Evolutionary conservation across 2,329 filamentous ascomycete genomes (phyloP), one percentile per base, ranked within the genome.

Genomic region (Pseudogymnoascus sp.): DNA sequence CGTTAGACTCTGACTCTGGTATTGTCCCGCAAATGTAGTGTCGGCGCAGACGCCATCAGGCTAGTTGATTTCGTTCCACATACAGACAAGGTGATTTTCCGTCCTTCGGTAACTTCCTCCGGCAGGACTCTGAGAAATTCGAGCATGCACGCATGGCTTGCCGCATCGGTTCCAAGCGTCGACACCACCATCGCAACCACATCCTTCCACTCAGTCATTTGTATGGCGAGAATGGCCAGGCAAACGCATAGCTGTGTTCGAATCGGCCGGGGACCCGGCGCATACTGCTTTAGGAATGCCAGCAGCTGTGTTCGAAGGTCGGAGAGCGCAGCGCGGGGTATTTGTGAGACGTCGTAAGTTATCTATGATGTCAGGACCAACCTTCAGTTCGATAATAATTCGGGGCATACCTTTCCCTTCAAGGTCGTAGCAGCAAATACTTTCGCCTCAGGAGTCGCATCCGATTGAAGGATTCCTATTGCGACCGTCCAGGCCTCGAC

Each of bases 71-170:
- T 81, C 80, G 81, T 81, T 89, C 87, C 84, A 93, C 92, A 81
- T 95, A 96, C 93, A 86, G 92, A 93, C 80, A 99, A 85, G 83
- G 92, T 96, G 84, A 99, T 97, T 82, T 98, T 99, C 79, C 95
- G 92, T 80, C 95, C 95, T 83, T 99, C 93, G 71, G 91, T 98
- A 74, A 99, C 95, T 84, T 99, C 95, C 82, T 99, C 95, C 64
- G 95, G 95, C 69, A 99, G 87, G 72, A 99, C 93, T 77, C 92
- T 92, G 69, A 99, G 83, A 77, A 99, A 99, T 77, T 99, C 95
- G 73, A 99, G 83, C 72, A 98, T 90, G 76, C 90, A 95, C 69
- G 92, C 86, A 72, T 95, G 86, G 75, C 89, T 92, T 73, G 88
- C 86, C 66, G 89, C 85, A 73, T 90, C 89, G 75, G 84, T 85